Percentiles rank a stretch among this genome's conserved stretches.
Evolutionary conservation across 257 asterid species (phyloP).

Genomic region (Nicotiana noctiflora): DNA sequence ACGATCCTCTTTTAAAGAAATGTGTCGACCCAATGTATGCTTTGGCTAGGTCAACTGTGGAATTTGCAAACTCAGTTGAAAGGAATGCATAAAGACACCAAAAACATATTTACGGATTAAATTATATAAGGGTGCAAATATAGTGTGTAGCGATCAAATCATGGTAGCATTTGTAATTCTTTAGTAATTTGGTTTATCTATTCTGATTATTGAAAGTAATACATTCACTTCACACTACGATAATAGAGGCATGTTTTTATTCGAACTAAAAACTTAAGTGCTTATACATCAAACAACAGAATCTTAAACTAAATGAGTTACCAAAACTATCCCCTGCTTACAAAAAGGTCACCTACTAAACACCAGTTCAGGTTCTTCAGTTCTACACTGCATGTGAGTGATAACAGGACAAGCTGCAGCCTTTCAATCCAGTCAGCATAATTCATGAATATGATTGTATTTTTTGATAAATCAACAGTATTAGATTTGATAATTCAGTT

Average conservation of each 20-base stretch:
- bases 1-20: conserved; percentile 59
- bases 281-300: too few relatives aligned
- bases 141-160: not conserved
- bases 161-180: not conserved
- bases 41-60: conserved; percentile 45
- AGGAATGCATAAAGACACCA: conserved; percentile 8
- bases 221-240: not conserved
- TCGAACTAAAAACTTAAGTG: too few relatives aligned
- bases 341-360: too few relatives aligned
- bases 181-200: not conserved
- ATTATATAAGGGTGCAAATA: not conserved
- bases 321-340: too few relatives aligned
- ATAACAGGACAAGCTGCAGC: not conserved
- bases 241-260: too few relatives aligned
- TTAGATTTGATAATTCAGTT: not conserved
- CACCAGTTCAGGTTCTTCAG: too few relatives aligned
- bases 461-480: not conserved
- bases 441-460: not conserved
- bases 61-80: conserved; percentile 34
- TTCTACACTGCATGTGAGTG: not conserved
- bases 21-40: conserved; percentile 66
- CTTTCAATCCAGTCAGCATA: not conserved
- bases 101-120: not conserved
- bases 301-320: too few relatives aligned
- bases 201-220: not conserved